Evolutionary conservation across 2,329 filamentous ascomycete genomes (phyloP), one percentile per base, ranked within the genome.

Genomic region (Pseudohalonectria lignicola): DNA sequence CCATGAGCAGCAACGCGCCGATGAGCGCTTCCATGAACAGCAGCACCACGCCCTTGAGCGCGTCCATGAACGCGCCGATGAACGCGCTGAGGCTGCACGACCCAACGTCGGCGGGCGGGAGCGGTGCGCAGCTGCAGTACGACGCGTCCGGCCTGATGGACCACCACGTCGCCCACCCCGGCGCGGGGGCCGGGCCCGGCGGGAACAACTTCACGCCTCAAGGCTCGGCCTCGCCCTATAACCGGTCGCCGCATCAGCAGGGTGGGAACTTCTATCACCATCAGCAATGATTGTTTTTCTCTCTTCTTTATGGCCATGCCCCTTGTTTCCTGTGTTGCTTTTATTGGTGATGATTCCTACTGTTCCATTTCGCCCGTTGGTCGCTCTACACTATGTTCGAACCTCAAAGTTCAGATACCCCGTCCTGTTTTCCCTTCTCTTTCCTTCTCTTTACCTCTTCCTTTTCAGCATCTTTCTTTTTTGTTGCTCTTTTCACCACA

Each of bases 221-320:
- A 26, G 63, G 63, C 6, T 66, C 63, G 2, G 55, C 57, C 11
- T 66, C 65, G 25, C 63, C 64, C 0, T 68, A 59, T 42, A 48
- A 51, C 3, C 61, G 56, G 31, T 67, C 64, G 9, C 63, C 64
- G 5, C 54, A 62, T 31, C 58, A 53, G 40, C 53, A 50, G 11
- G 57, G 59, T 30, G 51, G 48, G 2, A 41, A 44, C n/a, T 48
- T 48, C n/a, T 48, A 43, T n/a, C n/a, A n/a, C n/a, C n/a, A n/a
- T n/a, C n/a, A n/a, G n/a, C n/a, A n/a, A n/a, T n/a, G n/a, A n/a
- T n/a, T n/a, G n/a, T n/a, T n/a, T n/a, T n/a, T n/a, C n/a, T n/a
- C n/a, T n/a, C n/a, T n/a, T n/a, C n/a, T n/a, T n/a, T n/a, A n/a
- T n/a, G n/a, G n/a, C n/a, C n/a, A n/a, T n/a, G n/a, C n/a, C n/a